Conservation (phyloP, 2,329 filamentous ascomycete species). For the Colletotrichum zoysiae region DNA sequence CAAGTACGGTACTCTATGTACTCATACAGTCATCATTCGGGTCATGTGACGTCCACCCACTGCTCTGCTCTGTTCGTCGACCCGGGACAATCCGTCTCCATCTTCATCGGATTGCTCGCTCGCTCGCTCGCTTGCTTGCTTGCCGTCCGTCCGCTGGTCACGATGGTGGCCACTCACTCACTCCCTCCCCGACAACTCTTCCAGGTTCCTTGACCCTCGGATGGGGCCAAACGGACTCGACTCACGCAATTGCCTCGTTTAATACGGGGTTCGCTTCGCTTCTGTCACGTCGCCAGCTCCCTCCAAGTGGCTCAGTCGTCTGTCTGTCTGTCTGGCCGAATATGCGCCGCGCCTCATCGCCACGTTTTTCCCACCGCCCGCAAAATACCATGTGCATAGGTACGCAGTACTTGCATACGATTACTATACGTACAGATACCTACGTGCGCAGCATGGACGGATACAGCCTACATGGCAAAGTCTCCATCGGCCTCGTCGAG, state of each 20-base stretch:
- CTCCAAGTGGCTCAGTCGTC: slow-evolving; percentile 21
- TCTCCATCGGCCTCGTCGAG: slow-evolving; percentile 27
- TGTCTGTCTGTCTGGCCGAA: slow-evolving; percentile 30
- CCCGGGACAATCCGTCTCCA: neutral
- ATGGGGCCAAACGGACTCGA: neutral
- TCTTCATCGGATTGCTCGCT: neutral
- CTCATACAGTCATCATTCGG: slow-evolving; percentile 7
- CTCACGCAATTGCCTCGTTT: neutral
- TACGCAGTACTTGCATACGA: too few species aligned
- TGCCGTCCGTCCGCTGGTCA: slow-evolving; percentile 20
- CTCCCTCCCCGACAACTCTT: neutral
- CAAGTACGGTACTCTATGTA: too few species aligned
- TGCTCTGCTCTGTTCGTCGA: slow-evolving; percentile 8
- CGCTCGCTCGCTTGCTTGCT: too few species aligned
- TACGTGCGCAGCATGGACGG: too few species aligned
- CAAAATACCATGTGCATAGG: too few species aligned
- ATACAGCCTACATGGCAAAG: neutral
- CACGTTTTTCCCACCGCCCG: slow-evolving; percentile 33
- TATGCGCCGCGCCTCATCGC: slow-evolving; percentile 39
- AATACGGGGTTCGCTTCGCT: too few species aligned
- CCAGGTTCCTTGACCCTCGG: neutral
- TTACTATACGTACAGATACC: too few species aligned
- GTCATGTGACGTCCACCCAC: slow-evolving; percentile 14
- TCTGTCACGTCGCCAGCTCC: slow-evolving; percentile 5
- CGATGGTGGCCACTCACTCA: neutral